These are phyloP conservation scores for Citrullus colocynthis DNA, from an alignment of 306 rosid genomes.

Conservation along the genomic window DNA sequence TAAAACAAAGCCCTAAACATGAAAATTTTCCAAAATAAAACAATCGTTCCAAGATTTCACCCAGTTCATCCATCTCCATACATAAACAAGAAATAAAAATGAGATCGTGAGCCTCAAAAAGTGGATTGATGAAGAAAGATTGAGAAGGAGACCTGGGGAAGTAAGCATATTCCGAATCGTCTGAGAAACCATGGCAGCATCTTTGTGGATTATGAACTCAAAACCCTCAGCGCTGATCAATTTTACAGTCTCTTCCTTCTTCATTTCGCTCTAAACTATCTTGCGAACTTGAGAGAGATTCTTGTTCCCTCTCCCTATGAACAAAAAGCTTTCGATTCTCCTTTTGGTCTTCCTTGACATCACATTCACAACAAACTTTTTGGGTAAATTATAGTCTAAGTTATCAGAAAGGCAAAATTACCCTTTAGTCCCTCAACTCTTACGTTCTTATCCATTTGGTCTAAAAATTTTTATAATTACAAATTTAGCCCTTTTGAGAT, in stretches of 20 bases:
- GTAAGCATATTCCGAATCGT: conserved; percentile 96
- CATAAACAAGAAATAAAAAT: background rate
- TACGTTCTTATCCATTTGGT: no score
- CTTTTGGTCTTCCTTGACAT: background rate
- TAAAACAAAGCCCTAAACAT: background rate
- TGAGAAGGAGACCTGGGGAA: conserved; percentile 52
- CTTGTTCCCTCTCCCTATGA: background rate
- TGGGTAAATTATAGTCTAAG: background rate
- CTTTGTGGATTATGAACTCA: conserved; percentile 82
- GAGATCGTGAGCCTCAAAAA: background rate
- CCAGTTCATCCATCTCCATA: background rate
- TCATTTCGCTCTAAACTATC: conserved; percentile 39
- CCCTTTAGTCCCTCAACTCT: no score
- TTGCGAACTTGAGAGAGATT: background rate
- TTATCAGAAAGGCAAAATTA: no score
- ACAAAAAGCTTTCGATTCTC: background rate
- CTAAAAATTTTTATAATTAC: no score
- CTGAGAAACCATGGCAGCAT: conserved; percentile 99
- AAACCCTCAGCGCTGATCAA: conserved; percentile 83
- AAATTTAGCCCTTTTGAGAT: no score
- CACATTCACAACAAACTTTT: background rate
- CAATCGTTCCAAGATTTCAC: background rate
- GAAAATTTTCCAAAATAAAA: background rate
- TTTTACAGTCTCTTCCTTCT: conserved; percentile 75
- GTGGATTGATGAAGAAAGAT: background rate